Evolutionary conservation across 495 filamentous ascomycete species (phyloP), one percentile per base, ranked within the genome.

Genomic region (Geopyxis carbonaria): DNA sequence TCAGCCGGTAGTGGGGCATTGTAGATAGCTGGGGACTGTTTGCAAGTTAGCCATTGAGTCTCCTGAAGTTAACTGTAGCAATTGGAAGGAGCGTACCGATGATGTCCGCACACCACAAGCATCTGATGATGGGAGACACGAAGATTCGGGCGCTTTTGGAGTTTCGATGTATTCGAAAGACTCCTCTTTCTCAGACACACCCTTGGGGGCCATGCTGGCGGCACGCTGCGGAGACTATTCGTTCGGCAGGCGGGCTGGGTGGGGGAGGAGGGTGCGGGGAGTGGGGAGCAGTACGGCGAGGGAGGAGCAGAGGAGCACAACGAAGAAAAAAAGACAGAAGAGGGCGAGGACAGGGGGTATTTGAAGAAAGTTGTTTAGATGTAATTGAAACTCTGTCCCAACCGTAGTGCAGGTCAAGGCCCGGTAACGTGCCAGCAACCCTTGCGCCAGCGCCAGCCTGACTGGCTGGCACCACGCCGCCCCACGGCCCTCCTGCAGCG

Each of bases 1-100:
- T 91, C 82, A 8, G 82, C 81, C 28, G 82, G 80, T 21, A 87
- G 64, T 29, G 82, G 77, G 20, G 67, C 78, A 68, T 89, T 89
- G 47, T 79, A 69, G 55, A 89, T 87, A 22, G 78, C 60, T 4
- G 78, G 71, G 47, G 67, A 81, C 81, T 89, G 52, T 21, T 37
- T 37, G 46, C 31, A 36, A 28, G 47, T 57, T 38, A 66, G 56
- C 36, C 45, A 37, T 38, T 27, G 30, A 46, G 13, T 38, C 24
- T 48, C 36, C 14, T 5, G 32, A 36, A 28, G 35, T 42, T 15
- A 33, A 34, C 22, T 35, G 36, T 31, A 36, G 38, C 4, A 34
- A 27, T 46, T 8, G 43, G 40, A 33, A n/a, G 27, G 32, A 39
- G 62, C 73, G 55, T 58, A 86, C 81, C 42, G 70, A 67, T 25